phyloP scores from a whole-genome alignment of 2,329 filamentous ascomycete genomes.

The Ascochyta pisi region DNA sequence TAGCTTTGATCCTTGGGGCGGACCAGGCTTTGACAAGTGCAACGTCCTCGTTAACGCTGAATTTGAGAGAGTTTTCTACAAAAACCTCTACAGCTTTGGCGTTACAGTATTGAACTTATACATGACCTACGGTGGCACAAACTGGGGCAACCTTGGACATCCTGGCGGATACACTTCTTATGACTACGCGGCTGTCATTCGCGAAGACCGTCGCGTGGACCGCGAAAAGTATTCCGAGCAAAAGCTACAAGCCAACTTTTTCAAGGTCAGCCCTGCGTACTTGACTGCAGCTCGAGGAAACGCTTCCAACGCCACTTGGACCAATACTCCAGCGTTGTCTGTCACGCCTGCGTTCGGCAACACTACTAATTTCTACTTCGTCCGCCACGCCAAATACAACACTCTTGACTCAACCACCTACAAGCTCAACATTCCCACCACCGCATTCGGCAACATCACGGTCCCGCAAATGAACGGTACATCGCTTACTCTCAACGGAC shows the following conservation, averaged over 20 bases:
- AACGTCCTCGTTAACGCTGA: constrained; percentile 71
- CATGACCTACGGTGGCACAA: constrained; percentile 82
- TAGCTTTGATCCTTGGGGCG: constrained; percentile 77
- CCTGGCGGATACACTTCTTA: constrained; percentile 65
- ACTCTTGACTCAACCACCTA: constrained; percentile 65
- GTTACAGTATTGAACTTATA: constrained; percentile 75
- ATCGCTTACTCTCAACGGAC: constrained; percentile 63
- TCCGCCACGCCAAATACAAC: constrained; percentile 70
- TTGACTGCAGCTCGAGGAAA: constrained; percentile 57
- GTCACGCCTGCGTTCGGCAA: constrained; percentile 68
- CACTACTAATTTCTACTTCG: constrained; percentile 68
- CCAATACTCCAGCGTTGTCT: constrained; percentile 58
- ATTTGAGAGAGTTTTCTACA: constrained; percentile 80
- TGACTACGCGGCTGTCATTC: constrained; percentile 69
- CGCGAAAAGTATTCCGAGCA: constrained; percentile 82
- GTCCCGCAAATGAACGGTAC: constrained; percentile 66
- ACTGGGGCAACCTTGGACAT: constrained; percentile 75
- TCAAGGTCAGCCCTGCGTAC: constrained; percentile 75
- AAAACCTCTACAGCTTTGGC: constrained; percentile 72
- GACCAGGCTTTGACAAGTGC: constrained; percentile 72
- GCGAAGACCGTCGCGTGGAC: constrained; percentile 71
- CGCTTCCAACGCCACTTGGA: constrained; percentile 39
- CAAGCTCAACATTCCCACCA: constrained; percentile 67
- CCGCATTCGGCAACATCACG: constrained; percentile 60
- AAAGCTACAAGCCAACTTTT: constrained; percentile 77